These are phyloP conservation scores for Rhizopogon vulgaris DNA, from an alignment of 768 basidiomycete species.

Conservation along the genomic window DNA sequence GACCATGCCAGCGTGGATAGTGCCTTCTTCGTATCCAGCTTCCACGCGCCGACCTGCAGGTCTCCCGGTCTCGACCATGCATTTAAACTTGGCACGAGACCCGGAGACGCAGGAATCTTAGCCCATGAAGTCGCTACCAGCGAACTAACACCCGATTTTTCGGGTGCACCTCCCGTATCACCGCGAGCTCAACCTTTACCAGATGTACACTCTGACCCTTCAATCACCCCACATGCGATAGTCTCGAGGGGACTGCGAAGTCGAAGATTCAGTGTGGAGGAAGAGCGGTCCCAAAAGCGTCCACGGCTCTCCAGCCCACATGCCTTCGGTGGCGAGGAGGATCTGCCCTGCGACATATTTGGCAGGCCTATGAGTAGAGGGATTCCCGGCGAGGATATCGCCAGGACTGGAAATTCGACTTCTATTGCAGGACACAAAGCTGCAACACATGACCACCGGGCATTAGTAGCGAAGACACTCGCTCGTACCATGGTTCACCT, in stretches of 20 bases:
- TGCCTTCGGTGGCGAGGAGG: conserved; percentile 8
- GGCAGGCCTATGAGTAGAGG: neutral
- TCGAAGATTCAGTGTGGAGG: conserved; percentile 15
- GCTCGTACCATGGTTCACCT: conserved; percentile 18
- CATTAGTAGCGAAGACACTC: conserved; percentile 11
- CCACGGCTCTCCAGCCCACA: conserved; percentile 11
- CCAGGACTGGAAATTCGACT: neutral
- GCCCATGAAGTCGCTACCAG: neutral
- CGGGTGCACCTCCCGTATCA: conserved; percentile 2
- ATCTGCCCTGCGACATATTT: conserved; percentile 7
- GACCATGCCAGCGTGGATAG: neutral
- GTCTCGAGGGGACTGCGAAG: conserved; percentile 7
- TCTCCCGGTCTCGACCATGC: neutral
- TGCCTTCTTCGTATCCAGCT: neutral
- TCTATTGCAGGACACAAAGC: neutral
- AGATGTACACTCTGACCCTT: neutral
- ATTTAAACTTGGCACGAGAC: neutral
- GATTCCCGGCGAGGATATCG: neutral
- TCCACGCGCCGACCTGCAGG: neutral
- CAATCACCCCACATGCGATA: conserved; percentile 1
- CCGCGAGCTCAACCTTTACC: neutral
- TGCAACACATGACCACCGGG: conserved; percentile 3
- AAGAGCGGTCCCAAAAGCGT: conserved; percentile 25
- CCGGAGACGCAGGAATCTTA: neutral
- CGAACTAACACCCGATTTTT: neutral